A percentile compares a stretch with the other conserved stretches of the same genome.
These are phyloP conservation scores for Hypsizygus marmoreus DNA, from an alignment of 768 basidiomycete species.

Conservation along the genomic window DNA sequence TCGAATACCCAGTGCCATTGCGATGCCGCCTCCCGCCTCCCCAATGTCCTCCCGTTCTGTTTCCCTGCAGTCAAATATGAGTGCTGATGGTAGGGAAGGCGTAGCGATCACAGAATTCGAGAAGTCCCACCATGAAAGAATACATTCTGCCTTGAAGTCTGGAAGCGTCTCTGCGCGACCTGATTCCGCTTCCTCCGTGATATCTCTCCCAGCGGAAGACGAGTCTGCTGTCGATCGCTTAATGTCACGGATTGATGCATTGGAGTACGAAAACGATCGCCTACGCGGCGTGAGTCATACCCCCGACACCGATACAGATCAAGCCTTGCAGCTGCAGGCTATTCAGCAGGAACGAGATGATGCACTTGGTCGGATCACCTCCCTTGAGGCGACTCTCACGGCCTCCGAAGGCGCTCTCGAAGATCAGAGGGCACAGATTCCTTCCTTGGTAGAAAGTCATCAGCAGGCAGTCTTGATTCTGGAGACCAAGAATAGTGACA, in stretches of 20 bases:
- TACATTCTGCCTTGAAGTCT: too few species aligned
- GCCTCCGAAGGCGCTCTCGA: conserved; percentile 42
- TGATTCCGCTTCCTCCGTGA: conserved; percentile 39
- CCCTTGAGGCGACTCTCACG: conserved; percentile 45
- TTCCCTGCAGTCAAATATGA: too few species aligned
- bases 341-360: conserved; percentile 49
- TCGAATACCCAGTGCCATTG: conserved; percentile 68
- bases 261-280: conserved; percentile 72
- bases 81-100: too few species aligned
- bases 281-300: conserved; percentile 41
- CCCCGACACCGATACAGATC: conserved; percentile 37
- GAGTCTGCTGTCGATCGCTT: conserved; percentile 39
- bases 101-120: too few species aligned
- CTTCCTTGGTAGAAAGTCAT: conserved; percentile 47
- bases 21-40: conserved; percentile 82
- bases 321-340: conserved; percentile 44
- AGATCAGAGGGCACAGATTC: conserved; percentile 46
- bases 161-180: conserved; percentile 44
- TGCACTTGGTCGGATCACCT: conserved; percentile 36
- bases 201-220: conserved; percentile 36
- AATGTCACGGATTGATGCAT: conserved; percentile 54
- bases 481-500: conserved; percentile 49
- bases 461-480: conserved; percentile 38
- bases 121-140: too few species aligned
- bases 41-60: conserved; percentile 46